Percentiles rank a stretch among this genome's conserved stretches.
These are phyloP conservation scores for Hypoxylon sp. DNA, from an alignment of 2,329 filamentous ascomycete species.

Conservation along the genomic window DNA sequence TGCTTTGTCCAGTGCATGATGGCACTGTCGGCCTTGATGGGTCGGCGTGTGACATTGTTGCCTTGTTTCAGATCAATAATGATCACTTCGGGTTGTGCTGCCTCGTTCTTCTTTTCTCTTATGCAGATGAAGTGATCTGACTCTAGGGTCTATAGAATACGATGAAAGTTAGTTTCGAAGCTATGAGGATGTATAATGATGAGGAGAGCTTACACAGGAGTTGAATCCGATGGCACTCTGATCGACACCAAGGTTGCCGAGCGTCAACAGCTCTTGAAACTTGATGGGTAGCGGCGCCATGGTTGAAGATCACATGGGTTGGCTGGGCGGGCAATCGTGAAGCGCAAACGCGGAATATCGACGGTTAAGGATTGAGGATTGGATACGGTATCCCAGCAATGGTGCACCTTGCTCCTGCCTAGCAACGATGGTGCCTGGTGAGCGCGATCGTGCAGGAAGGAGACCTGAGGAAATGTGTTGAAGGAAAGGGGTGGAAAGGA, in stretches of 20 bases:
- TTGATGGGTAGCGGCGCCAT: constrained; percentile 87
- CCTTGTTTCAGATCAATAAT: constrained; percentile 98
- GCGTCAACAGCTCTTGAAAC: constrained; percentile 90
- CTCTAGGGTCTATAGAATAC: constrained; percentile 85
- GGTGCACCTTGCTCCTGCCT: constrained; percentile 16
- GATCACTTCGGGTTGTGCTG: constrained; percentile 90
- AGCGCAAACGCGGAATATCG: constrained; percentile 36
- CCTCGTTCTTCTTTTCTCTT: constrained; percentile 90
- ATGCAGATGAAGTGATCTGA: constrained; percentile 97
- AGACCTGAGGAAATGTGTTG: constrained; percentile 23
- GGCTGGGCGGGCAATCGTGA: constrained; percentile 23
- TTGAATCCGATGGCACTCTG: constrained; percentile 79
- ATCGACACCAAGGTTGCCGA: constrained; percentile 63
- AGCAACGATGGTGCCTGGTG: constrained; percentile 12
- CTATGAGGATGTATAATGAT: constrained; percentile 19
- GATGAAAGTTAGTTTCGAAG: constrained; percentile 42
- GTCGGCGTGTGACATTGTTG: constrained; percentile 93
- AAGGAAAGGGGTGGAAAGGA: constrained; percentile 36
- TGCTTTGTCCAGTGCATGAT: constrained; percentile 99
- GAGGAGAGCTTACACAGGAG: constrained; percentile 75
- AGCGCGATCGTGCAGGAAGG: constrained; percentile 25
- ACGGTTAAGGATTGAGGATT: constrained; percentile 28
- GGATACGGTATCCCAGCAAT: constrained; percentile 21
- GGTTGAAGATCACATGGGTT: constrained; percentile 52
- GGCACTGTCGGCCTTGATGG: constrained; percentile 99